Evolutionary conservation across 2,329 filamentous ascomycete genomes (phyloP).

Genomic region (Neospermospora avenae): DNA sequence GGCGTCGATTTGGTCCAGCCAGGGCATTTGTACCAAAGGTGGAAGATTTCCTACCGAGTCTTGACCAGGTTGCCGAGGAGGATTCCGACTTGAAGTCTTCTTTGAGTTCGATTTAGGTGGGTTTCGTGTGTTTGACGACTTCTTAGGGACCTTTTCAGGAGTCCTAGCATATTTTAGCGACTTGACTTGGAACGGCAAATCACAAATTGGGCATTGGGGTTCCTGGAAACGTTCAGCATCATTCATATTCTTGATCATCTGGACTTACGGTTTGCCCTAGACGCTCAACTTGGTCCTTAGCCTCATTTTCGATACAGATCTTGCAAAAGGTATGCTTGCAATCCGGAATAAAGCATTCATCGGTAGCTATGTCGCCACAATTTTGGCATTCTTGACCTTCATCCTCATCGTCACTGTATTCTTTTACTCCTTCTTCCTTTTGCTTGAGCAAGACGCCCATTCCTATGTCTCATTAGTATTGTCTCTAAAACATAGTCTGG

Average conservation of each 20-base stretch:
- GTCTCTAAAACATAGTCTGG: background rate
- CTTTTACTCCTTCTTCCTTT: background rate
- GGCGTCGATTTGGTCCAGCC: conserved; percentile 14
- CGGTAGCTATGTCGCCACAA: background rate
- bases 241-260: background rate
- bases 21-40: background rate
- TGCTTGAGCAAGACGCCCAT: background rate
- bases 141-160: background rate
- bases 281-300: background rate
- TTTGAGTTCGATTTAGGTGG: background rate
- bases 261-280: background rate
- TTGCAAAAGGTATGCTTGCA: conserved; percentile 5
- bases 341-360: background rate
- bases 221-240: background rate
- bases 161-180: background rate
- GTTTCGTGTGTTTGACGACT: background rate
- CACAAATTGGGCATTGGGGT: background rate
- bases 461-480: background rate
- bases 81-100: background rate
- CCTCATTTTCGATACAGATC: background rate
- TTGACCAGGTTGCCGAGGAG: background rate
- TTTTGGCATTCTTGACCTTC: background rate
- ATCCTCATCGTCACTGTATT: background rate
- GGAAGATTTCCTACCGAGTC: background rate
- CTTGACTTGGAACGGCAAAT: background rate